These are phyloP conservation scores for Aspergillus cristatus DNA, from an alignment of 495 filamentous ascomycete species.

Conservation along the genomic window DNA sequence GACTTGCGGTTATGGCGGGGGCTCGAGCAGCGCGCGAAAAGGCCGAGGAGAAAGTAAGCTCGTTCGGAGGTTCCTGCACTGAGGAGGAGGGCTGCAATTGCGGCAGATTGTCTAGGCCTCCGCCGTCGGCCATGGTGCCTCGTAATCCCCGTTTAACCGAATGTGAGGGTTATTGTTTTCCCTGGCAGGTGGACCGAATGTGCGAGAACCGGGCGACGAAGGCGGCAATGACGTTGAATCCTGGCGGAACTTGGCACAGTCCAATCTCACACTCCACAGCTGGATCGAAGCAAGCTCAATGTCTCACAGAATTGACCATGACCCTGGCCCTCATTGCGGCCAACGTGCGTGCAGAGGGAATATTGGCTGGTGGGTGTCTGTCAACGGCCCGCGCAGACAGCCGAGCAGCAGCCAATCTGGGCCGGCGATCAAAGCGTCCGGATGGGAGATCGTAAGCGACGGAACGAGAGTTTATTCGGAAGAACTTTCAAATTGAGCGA, in stretches of 20 bases:
- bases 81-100: slow-evolving; percentile 6
- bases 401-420: too few species aligned
- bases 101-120: slow-evolving; percentile 2
- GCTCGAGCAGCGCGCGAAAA: slow-evolving; percentile 8
- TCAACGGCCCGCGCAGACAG: too few species aligned
- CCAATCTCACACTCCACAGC: neutral
- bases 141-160: neutral
- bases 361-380: neutral
- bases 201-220: neutral
- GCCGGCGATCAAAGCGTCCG: too few species aligned
- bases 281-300: too few species aligned
- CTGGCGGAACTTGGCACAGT: neutral
- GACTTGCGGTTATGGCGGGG: slow-evolving; percentile 14
- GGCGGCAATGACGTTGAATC: neutral
- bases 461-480: too few species aligned
- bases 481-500: too few species aligned
- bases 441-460: too few species aligned
- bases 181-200: neutral
- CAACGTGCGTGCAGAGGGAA: neutral
- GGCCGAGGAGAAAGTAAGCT: neutral
- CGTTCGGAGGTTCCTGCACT: slow-evolving; percentile 3
- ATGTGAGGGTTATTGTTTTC: neutral
- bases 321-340: too few species aligned
- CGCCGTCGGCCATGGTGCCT: slow-evolving; percentile 12
- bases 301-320: too few species aligned